Evolutionary conservation across 2,329 filamentous ascomycete species (phyloP).

Genomic region (Madurella mycetomatis): DNA sequence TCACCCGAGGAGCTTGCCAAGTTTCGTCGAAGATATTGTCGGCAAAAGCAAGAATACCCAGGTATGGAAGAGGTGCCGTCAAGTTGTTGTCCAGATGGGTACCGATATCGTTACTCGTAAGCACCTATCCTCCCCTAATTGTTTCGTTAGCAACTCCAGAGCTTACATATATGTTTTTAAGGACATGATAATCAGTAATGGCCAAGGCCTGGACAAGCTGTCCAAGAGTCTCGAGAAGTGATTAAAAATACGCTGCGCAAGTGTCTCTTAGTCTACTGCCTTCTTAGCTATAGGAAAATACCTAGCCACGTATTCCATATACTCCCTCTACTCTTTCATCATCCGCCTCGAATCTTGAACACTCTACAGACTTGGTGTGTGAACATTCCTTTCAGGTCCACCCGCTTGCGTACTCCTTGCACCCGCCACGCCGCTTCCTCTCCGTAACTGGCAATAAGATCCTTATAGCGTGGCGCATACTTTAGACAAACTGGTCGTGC

Average conservation of each 20-base stretch:
- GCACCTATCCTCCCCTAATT: neutral
- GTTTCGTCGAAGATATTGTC: neutral
- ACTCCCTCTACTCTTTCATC: too few species aligned
- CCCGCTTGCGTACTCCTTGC: slow-evolving; percentile 4
- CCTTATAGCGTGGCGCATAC: slow-evolving; percentile 20
- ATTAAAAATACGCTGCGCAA: too few species aligned
- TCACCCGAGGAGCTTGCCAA: neutral
- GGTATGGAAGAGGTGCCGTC: neutral
- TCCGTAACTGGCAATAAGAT: slow-evolving; percentile 23
- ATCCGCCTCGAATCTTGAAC: slow-evolving; percentile 20
- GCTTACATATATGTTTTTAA: neutral
- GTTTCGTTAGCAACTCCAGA: neutral
- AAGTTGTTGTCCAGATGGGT: neutral
- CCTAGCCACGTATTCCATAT: too few species aligned
- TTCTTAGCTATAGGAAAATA: too few species aligned
- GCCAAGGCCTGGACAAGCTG: neutral
- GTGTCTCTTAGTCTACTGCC: too few species aligned
- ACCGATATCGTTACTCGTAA: neutral
- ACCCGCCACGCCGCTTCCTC: slow-evolving; percentile 13
- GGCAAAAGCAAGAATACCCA: neutral
- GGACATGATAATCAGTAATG: neutral
- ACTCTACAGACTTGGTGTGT: slow-evolving; percentile 16
- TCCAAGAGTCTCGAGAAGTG: neutral
- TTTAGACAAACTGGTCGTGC: slow-evolving; percentile 11
- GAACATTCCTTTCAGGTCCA: slow-evolving; percentile 23